Evolutionary conservation across 1,284 basidiomycete species (phyloP).

Genomic region (Ceratobasidium sp.): DNA sequence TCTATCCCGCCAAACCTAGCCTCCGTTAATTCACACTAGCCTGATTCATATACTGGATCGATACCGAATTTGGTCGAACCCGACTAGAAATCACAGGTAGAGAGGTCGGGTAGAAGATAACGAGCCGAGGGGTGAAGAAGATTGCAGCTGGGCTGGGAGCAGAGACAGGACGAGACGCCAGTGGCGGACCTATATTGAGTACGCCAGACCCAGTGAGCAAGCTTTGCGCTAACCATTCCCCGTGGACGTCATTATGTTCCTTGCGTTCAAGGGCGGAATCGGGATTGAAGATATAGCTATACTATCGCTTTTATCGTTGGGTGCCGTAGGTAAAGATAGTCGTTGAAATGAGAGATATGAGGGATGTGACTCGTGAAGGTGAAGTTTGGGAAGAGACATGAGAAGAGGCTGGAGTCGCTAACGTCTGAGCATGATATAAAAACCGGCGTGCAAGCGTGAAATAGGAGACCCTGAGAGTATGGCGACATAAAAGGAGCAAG

Average conservation of each 20-base stretch:
- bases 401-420: neutral
- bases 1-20: neutral
- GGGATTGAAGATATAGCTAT: constrained; percentile 28
- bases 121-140: constrained; percentile 30
- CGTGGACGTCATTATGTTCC: constrained; percentile 11
- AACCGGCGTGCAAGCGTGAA: constrained; percentile 12
- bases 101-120: neutral
- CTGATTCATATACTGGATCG: neutral
- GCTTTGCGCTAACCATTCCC: constrained; percentile 19
- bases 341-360: constrained; percentile 77
- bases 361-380: constrained; percentile 52
- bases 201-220: constrained; percentile 31
- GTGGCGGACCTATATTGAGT: constrained; percentile 2
- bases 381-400: constrained; percentile 23
- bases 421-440: neutral
- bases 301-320: constrained; percentile 55
- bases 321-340: constrained; percentile 77
- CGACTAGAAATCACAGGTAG: constrained; percentile 11
- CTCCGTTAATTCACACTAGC: neutral
- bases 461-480: constrained; percentile 18
- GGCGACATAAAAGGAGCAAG: constrained; percentile 23
- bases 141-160: neutral
- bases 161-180: constrained; percentile 14
- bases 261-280: constrained; percentile 35
- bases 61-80: constrained; percentile 2